Conservation (phyloP, 2,329 filamentous ascomycete genomes). For the Xylariales sp. region DNA sequence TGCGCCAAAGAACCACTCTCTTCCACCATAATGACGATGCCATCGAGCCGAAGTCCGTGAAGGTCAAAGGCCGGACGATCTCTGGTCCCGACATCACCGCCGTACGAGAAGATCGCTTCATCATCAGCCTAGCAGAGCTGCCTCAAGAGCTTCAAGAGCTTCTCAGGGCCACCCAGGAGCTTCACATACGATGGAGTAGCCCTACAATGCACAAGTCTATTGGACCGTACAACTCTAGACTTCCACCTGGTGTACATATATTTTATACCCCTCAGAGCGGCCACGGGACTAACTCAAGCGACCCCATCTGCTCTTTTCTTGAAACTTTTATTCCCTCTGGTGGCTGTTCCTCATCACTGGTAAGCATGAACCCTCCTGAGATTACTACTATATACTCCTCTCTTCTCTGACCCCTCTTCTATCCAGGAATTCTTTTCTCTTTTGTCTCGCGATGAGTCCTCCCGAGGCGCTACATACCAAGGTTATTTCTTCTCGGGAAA, state of each 20-base stretch:
- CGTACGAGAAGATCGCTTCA: slow-evolving; percentile 75
- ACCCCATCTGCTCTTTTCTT: slow-evolving; percentile 22
- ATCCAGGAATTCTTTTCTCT: slow-evolving; percentile 60
- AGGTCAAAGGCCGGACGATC: slow-evolving; percentile 52
- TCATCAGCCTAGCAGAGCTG: slow-evolving; percentile 68
- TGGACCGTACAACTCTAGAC: slow-evolving; percentile 68
- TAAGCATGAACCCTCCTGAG: no score
- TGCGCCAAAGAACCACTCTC: slow-evolving; percentile 80
- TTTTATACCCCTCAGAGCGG: slow-evolving; percentile 61
- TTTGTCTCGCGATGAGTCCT: slow-evolving; percentile 51
- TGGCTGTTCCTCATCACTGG: slow-evolving; percentile 28
- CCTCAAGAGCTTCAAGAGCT: slow-evolving; percentile 60
- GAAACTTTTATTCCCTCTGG: slow-evolving; percentile 26
- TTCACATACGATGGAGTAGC: slow-evolving; percentile 78
- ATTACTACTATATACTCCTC: no score
- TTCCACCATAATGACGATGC: slow-evolving; percentile 61
- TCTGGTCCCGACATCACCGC: slow-evolving; percentile 55
- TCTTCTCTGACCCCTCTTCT: no score
- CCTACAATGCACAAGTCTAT: slow-evolving; percentile 51
- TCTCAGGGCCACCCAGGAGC: slow-evolving; percentile 61
- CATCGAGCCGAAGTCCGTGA: slow-evolving; percentile 60
- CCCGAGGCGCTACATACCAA: slow-evolving; percentile 60
- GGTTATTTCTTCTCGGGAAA: slow-evolving; percentile 64
- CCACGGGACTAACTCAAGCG: slow-evolving; percentile 20
- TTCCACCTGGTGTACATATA: slow-evolving; percentile 78